Evolutionary conservation across 2,329 filamentous ascomycete species (phyloP).

Genomic region (Sphaerulina populicola): DNA sequence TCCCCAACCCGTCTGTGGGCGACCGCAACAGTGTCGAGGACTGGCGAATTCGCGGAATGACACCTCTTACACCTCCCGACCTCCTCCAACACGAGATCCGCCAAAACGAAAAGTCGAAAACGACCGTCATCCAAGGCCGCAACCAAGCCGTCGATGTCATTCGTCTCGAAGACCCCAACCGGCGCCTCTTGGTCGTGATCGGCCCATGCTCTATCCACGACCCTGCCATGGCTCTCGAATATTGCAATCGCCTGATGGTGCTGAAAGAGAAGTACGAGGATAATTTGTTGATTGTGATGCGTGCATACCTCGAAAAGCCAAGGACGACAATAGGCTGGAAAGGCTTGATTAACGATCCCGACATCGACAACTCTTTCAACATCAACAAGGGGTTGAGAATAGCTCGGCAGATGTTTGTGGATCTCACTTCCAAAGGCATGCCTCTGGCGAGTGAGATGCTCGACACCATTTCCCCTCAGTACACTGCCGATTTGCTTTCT

Average conservation of each 20-base stretch:
- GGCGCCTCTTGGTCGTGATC: slow-evolving; percentile 67
- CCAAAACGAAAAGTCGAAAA: slow-evolving; percentile 43
- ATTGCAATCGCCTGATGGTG: slow-evolving; percentile 74
- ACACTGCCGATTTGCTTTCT: slow-evolving; percentile 82
- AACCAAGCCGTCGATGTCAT: slow-evolving; percentile 55
- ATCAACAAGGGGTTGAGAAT: slow-evolving; percentile 94
- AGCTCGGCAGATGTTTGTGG: slow-evolving; percentile 83
- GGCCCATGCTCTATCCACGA: slow-evolving; percentile 98
- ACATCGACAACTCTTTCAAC: slow-evolving; percentile 96
- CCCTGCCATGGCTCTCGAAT: slow-evolving; percentile 78
- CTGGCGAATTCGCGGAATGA: slow-evolving; percentile 54
- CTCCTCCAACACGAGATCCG: slow-evolving; percentile 90
- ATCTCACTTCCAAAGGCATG: slow-evolving; percentile 86
- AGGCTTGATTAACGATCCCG: slow-evolving; percentile 95
- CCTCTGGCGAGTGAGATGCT: slow-evolving; percentile 96
- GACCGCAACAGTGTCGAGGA: slow-evolving; percentile 44
- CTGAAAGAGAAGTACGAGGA: slow-evolving; percentile 82
- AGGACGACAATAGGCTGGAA: slow-evolving; percentile 98
- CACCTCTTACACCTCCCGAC: slow-evolving; percentile 74
- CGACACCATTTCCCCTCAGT: slow-evolving; percentile 96
- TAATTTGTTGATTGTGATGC: slow-evolving; percentile 92
- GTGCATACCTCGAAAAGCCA: slow-evolving; percentile 96
- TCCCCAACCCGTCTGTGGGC: slow-evolving; percentile 44
- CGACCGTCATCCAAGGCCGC: slow-evolving; percentile 52
- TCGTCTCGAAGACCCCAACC: slow-evolving; percentile 49